These are phyloP conservation scores for Leucogyrophana mollusca DNA, from an alignment of 768 basidiomycete genomes.

Conservation along the genomic window DNA sequence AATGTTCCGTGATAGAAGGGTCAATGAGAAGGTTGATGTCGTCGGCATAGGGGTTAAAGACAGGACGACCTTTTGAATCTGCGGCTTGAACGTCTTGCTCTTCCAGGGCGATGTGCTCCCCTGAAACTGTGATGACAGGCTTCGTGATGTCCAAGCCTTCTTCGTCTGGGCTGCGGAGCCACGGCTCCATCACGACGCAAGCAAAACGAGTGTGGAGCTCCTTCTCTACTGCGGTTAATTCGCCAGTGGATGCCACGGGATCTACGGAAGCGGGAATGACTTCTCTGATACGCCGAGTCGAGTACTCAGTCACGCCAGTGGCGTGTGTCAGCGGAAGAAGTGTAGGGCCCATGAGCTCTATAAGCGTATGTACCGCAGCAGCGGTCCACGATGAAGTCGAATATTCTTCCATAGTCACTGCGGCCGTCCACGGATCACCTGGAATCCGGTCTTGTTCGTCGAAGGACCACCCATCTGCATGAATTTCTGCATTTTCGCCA, in stretches of 20 bases:
- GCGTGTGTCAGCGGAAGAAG: conserved; percentile 57
- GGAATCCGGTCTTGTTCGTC: not conserved
- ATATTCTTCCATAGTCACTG: conserved; percentile 17
- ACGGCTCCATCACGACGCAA: conserved; percentile 52
- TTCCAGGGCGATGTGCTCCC: conserved; percentile 6
- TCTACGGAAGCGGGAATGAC: conserved; percentile 35
- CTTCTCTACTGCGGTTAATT: conserved; percentile 35
- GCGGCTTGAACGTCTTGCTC: conserved; percentile 29
- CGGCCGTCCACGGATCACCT: conserved; percentile 26
- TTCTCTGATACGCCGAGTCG: conserved; percentile 54
- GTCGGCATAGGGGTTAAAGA: conserved; percentile 18
- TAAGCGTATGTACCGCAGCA: conserved; percentile 24
- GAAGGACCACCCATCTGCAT: conserved; percentile 9
- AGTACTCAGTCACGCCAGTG: conserved; percentile 62
- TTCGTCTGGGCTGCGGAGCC: conserved; percentile 34
- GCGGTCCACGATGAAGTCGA: conserved; percentile 30
- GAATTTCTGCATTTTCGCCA: conserved; percentile 13
- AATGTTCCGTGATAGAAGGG: conserved; percentile 5
- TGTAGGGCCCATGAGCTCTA: conserved; percentile 52
- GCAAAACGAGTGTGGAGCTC: conserved; percentile 42
- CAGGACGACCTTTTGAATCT: conserved; percentile 33
- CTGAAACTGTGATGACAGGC: conserved; percentile 32
- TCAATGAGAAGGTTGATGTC: conserved; percentile 29
- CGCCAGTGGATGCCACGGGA: not conserved
- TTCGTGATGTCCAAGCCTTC: conserved; percentile 33